Conservation (phyloP, 176 grass and related monocot genomes). For the Raddia distichophylla region DNA sequence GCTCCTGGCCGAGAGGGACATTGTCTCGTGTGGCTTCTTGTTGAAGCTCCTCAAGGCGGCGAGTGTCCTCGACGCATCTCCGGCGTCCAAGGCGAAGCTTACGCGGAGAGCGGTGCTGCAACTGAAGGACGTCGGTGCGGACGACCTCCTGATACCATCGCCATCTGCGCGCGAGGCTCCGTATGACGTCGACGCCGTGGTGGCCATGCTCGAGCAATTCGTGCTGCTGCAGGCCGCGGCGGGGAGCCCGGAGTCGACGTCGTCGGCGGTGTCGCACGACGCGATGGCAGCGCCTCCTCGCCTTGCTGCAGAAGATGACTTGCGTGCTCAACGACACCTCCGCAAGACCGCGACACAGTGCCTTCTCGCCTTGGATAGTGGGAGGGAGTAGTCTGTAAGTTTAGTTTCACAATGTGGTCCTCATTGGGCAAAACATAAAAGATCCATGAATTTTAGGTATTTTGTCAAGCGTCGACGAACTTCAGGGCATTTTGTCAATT, state of each 20-base stretch:
- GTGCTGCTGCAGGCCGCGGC: conserved; percentile 39
- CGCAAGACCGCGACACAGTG: too few relatives aligned
- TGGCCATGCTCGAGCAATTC: conserved; percentile 64
- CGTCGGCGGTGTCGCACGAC: conserved; percentile 45
- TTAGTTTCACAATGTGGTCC: too few relatives aligned
- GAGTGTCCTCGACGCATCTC: conserved; percentile 44
- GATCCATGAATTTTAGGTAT: too few relatives aligned
- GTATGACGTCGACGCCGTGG: conserved; percentile 62
- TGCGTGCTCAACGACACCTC: too few relatives aligned
- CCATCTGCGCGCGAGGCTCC: conserved; percentile 1
- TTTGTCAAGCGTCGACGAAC: too few relatives aligned
- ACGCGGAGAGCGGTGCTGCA: conserved; percentile 47
- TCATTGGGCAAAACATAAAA: too few relatives aligned
- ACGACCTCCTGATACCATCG: conserved; percentile 74
- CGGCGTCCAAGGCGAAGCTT: conserved; percentile 59
- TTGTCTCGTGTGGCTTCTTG: conserved; percentile 64
- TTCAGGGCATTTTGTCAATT: too few relatives aligned
- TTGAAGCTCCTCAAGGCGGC: conserved; percentile 66
- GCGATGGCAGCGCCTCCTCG: too few relatives aligned
- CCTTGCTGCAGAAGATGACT: too few relatives aligned
- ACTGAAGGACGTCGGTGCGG: conserved; percentile 60
- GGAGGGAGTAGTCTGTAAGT: too few relatives aligned
- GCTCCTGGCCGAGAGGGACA: conserved; percentile 53
- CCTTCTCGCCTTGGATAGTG: too few relatives aligned
- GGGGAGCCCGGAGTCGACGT: conserved; percentile 48